Conservation (phyloP, 192 early-diverging fungal genomes). For the Coemansia javaensis region DNA sequence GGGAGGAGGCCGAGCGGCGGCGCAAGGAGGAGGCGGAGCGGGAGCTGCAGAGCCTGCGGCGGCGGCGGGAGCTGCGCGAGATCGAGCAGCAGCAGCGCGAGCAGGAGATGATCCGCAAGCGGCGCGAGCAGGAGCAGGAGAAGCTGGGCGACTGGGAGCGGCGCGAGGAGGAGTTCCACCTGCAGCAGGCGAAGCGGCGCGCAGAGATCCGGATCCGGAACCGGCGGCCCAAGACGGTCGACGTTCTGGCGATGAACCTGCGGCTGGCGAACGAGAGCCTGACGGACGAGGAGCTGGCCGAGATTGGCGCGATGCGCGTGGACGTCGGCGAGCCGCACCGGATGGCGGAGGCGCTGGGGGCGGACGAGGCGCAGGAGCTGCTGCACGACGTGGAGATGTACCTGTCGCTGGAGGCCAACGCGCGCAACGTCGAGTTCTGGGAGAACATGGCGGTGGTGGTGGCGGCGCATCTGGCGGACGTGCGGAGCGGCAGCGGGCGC, state of each 20-base stretch:
- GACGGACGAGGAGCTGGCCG: slow-evolving; percentile 65
- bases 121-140: slow-evolving; percentile 79
- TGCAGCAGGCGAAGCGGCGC: slow-evolving; percentile 82
- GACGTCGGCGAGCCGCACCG: slow-evolving; percentile 85
- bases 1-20: slow-evolving; percentile 51
- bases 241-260: slow-evolving; percentile 88
- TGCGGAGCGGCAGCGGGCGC: slow-evolving; percentile 1
- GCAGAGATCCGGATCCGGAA: slow-evolving; percentile 91
- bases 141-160: slow-evolving; percentile 95
- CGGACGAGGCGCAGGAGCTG: slow-evolving; percentile 71
- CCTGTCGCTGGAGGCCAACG: slow-evolving; percentile 73
- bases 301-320: slow-evolving; percentile 59
- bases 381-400: slow-evolving; percentile 86
- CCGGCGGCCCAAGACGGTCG: slow-evolving; percentile 84
- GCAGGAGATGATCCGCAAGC: slow-evolving; percentile 67
- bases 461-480: slow-evolving; percentile 57
- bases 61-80: slow-evolving; percentile 77
- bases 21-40: slow-evolving; percentile 59
- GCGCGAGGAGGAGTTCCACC: slow-evolving; percentile 89
- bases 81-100: slow-evolving; percentile 74
- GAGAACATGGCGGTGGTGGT: slow-evolving; percentile 74
- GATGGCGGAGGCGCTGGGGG: slow-evolving; percentile 63
- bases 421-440: slow-evolving; percentile 81
- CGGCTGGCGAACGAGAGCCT: slow-evolving; percentile 68
- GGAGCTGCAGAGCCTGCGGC: slow-evolving; percentile 80